Evolutionary conservation across 2,329 filamentous ascomycete species (phyloP).

Genomic region (Alternaria alternata): DNA sequence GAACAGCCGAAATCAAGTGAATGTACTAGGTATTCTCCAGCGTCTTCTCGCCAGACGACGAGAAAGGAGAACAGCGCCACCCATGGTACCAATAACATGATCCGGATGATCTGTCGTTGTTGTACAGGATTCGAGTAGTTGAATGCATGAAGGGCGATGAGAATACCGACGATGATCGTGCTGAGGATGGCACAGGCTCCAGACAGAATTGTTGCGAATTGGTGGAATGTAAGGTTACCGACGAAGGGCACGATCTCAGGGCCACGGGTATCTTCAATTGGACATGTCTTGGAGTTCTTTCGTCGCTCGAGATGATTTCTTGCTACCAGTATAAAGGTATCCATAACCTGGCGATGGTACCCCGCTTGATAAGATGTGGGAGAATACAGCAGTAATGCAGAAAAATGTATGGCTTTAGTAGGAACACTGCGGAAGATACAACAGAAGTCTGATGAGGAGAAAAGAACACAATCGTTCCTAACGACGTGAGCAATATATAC

Average conservation of each 20-base stretch:
- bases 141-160: slow-evolving; percentile 32
- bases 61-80: slow-evolving; percentile 37
- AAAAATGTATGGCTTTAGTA: neutral
- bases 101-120: slow-evolving; percentile 42
- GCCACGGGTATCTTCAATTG: slow-evolving; percentile 20
- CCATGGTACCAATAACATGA: slow-evolving; percentile 37
- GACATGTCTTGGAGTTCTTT: slow-evolving; percentile 19
- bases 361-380: neutral
- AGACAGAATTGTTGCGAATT: slow-evolving; percentile 33
- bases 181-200: slow-evolving; percentile 32
- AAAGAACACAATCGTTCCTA: neutral
- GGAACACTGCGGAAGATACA: neutral
- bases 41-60: slow-evolving; percentile 27
- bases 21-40: slow-evolving; percentile 30
- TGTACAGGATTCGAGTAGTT: slow-evolving; percentile 41
- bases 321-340: neutral
- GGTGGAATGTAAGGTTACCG: slow-evolving; percentile 35
- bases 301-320: slow-evolving; percentile 2
- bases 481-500: neutral
- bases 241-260: slow-evolving; percentile 31
- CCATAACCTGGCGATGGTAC: neutral
- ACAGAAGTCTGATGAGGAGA: neutral
- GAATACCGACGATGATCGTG: slow-evolving; percentile 19
- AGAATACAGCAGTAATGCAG: no score
- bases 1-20: slow-evolving; percentile 40